These are phyloP conservation scores for Hibiscus trionum DNA, from an alignment of 345 rosid species.

Conservation along the genomic window DNA sequence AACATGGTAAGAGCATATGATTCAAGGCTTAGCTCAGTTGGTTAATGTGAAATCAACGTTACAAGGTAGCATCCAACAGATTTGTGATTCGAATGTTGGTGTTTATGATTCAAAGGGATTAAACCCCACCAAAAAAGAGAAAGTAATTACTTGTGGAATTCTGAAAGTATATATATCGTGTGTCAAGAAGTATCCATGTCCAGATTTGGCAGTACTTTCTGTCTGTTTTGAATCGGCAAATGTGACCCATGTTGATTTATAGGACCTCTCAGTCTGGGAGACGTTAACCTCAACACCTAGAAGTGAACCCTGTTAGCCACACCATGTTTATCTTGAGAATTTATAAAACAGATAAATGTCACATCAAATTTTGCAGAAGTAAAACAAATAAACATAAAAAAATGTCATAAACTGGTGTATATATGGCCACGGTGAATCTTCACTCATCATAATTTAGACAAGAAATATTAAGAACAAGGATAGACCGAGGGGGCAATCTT, in stretches of 20 bases:
- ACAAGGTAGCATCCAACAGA: no score
- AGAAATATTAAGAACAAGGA: neutral
- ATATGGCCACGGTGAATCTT: no score
- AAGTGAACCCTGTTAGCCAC: constrained; percentile 87
- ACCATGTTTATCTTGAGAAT: constrained; percentile 35
- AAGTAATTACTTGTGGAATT: constrained; percentile 59
- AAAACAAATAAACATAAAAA: neutral
- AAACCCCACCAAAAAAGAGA: neutral
- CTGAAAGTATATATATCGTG: constrained; percentile 50
- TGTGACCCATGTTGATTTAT: constrained; percentile 39
- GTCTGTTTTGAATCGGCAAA: constrained; percentile 33
- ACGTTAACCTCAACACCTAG: constrained; percentile 71
- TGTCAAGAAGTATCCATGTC: constrained; percentile 49
- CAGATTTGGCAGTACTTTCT: constrained; percentile 32
- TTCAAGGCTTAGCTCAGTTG: no score
- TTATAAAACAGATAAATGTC: neutral
- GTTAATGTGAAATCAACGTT: no score
- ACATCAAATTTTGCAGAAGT: neutral
- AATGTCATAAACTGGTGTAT: neutral
- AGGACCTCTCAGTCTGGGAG: constrained; percentile 43
- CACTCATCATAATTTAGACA: neutral
- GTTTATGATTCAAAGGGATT: no score
- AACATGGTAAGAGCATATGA: neutral
- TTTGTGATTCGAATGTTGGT: no score
- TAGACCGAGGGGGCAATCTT: no score